Percentiles rank a stretch among this genome's conserved stretches.
Evolutionary conservation across 2,329 filamentous ascomycete species (phyloP).

Genomic region (Hypoxylon rubiginosum): DNA sequence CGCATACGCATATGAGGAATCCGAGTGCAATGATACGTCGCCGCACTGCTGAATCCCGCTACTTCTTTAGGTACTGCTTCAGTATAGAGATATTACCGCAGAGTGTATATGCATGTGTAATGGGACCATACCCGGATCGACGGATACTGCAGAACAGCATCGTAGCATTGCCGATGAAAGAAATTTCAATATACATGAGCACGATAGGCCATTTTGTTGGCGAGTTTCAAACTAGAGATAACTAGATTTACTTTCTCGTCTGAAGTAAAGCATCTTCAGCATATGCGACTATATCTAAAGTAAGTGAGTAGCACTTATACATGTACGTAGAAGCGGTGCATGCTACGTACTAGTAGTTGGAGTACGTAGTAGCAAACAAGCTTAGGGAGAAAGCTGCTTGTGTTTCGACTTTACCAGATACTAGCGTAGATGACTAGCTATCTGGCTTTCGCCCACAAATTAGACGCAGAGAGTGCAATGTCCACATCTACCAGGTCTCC

Average conservation of each 20-base stretch:
- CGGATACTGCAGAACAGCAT: neutral
- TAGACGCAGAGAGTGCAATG: neutral
- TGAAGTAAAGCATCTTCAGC: too few relatives aligned
- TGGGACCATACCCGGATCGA: neutral
- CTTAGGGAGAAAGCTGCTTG: neutral
- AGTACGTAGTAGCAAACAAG: neutral
- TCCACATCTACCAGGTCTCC: neutral
- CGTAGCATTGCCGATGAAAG: neutral
- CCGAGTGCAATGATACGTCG: constrained; percentile 8
- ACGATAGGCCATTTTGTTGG: neutral
- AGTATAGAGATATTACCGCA: neutral
- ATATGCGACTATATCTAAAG: neutral
- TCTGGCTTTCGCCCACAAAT: neutral
- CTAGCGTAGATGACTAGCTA: neutral
- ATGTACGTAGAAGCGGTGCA: neutral
- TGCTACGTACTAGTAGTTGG: neutral
- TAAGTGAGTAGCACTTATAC: neutral
- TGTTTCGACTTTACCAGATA: neutral
- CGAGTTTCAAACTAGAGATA: too few relatives aligned
- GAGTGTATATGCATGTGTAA: neutral
- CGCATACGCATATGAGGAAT: neutral
- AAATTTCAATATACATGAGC: neutral
- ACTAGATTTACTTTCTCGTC: too few relatives aligned
- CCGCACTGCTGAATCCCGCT: neutral
- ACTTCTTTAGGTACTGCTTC: neutral